These are phyloP conservation scores for Lepiota venenata DNA, from an alignment of 768 basidiomycete genomes.

Conservation along the genomic window DNA sequence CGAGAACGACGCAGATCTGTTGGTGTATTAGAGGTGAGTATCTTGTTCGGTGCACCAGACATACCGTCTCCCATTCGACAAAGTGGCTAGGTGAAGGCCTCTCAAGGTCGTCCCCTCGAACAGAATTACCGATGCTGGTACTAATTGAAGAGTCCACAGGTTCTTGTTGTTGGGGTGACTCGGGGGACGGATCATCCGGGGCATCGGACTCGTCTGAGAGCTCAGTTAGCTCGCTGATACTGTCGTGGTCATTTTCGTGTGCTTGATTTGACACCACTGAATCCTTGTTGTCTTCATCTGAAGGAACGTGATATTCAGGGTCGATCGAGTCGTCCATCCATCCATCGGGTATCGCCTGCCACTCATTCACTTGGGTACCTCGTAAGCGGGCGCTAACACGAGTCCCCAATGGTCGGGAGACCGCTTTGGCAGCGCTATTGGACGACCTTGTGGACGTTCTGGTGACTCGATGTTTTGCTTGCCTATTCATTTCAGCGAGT, in stretches of 20 bases:
- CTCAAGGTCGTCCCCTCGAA: slow-evolving; percentile 10
- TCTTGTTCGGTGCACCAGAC: slow-evolving; percentile 20
- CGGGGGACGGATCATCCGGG: neutral
- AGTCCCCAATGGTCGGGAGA: slow-evolving; percentile 46
- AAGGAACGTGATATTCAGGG: neutral
- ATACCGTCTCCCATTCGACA: slow-evolving; percentile 90
- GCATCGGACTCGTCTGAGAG: slow-evolving; percentile 48
- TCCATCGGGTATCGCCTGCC: slow-evolving; percentile 79
- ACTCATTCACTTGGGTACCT: slow-evolving; percentile 57
- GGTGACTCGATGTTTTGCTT: slow-evolving; percentile 26
- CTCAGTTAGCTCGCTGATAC: slow-evolving; percentile 75
- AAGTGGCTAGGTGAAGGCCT: slow-evolving; percentile 32
- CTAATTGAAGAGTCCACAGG: slow-evolving; percentile 6
- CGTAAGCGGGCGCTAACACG: slow-evolving; percentile 65
- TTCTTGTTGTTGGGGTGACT: neutral
- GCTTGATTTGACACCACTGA: slow-evolving; percentile 38
- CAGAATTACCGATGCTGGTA: slow-evolving; percentile 3
- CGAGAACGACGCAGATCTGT: slow-evolving; percentile 78
- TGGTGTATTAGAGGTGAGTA: neutral
- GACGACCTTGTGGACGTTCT: slow-evolving; percentile 10
- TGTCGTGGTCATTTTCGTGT: slow-evolving; percentile 50
- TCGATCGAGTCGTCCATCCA: slow-evolving; percentile 45
- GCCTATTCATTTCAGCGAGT: slow-evolving; percentile 57
- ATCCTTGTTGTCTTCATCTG: slow-evolving; percentile 5
- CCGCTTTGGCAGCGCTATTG: slow-evolving; percentile 14